These are phyloP conservation scores for Brasilioporus rufonigricans DNA, from an alignment of 768 basidiomycete species.

Conservation along the genomic window DNA sequence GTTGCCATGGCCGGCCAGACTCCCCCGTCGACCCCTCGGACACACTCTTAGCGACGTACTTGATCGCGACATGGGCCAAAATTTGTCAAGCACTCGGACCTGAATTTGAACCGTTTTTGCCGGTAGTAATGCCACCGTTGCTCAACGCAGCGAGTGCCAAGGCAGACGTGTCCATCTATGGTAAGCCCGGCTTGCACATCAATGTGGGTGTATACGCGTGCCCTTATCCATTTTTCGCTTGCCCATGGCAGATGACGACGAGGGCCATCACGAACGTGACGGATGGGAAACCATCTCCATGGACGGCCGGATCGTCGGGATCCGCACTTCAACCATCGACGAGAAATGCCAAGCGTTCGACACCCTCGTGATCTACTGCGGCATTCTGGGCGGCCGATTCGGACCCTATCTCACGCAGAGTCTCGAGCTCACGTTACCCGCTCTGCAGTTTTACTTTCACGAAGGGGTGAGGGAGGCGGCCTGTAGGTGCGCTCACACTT, in stretches of 20 bases:
- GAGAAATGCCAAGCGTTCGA: slow-evolving; percentile 89
- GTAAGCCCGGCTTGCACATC: slow-evolving; percentile 34
- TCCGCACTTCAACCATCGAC: slow-evolving; percentile 77
- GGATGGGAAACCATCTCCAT: slow-evolving; percentile 79
- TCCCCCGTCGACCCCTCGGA: slow-evolving; percentile 68
- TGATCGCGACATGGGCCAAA: slow-evolving; percentile 88
- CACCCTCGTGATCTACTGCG: slow-evolving; percentile 79
- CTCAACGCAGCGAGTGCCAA: slow-evolving; percentile 76
- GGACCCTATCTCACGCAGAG: slow-evolving; percentile 71
- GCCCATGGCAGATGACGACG: slow-evolving; percentile 50
- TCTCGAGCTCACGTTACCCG: slow-evolving; percentile 70
- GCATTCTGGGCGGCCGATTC: slow-evolving; percentile 62
- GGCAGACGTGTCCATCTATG: slow-evolving; percentile 72
- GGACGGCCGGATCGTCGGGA: slow-evolving; percentile 75
- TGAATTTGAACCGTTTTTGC: slow-evolving; percentile 85
- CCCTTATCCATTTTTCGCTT: too few relatives aligned
- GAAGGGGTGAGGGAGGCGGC: slow-evolving; percentile 80
- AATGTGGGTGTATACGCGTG: too few relatives aligned
- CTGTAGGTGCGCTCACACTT: slow-evolving; percentile 52
- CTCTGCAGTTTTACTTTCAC: slow-evolving; percentile 75
- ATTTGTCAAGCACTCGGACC: slow-evolving; percentile 81
- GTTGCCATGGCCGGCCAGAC: slow-evolving; percentile 42
- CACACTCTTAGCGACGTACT: slow-evolving; percentile 67
- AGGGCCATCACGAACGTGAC: slow-evolving; percentile 55
- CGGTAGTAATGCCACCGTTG: slow-evolving; percentile 79